Conservation (phyloP, 164 flowering plant species). For the Macadamia tetraphylla region DNA sequence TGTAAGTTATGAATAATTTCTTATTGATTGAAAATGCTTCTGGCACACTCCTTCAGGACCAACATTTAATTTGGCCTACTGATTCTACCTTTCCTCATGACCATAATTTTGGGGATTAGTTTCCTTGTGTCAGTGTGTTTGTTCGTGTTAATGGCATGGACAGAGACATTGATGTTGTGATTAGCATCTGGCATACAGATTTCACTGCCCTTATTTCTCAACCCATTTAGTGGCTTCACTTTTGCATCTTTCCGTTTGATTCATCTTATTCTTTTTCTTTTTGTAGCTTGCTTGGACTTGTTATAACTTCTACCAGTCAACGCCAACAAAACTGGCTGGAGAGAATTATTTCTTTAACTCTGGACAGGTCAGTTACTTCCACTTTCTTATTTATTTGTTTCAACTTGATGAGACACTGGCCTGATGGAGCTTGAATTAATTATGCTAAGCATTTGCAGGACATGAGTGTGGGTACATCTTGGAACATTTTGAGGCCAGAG, state of each 20-base stretch:
- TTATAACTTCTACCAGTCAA: conserved; percentile 92
- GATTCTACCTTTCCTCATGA: too few relatives aligned
- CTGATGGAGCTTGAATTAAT: conserved; percentile 1
- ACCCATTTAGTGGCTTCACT: background rate
- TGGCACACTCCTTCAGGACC: too few relatives aligned
- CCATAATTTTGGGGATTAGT: background rate
- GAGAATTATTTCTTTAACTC: conserved; percentile 80
- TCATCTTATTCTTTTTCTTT: conserved; percentile 15
- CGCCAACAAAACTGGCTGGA: conserved; percentile 97
- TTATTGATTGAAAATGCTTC: too few relatives aligned
- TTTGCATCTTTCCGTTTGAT: background rate
- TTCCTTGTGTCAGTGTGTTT: background rate
- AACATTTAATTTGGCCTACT: too few relatives aligned
- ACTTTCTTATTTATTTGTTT: background rate
- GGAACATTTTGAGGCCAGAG: conserved; percentile 99
- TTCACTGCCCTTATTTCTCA: background rate
- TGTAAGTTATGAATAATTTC: too few relatives aligned
- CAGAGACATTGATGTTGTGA: too few relatives aligned
- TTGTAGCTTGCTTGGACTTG: conserved; percentile 96
- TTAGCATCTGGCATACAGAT: background rate
- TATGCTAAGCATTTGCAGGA: conserved; percentile 44
- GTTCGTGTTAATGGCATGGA: background rate
- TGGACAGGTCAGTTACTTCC: conserved; percentile 54
- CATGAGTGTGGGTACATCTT: conserved; percentile 94
- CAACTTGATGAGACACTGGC: background rate